Base-by-base conservation (phyloP, 2,329 filamentous ascomycete species). In the Sporothrix luriei region DNA sequence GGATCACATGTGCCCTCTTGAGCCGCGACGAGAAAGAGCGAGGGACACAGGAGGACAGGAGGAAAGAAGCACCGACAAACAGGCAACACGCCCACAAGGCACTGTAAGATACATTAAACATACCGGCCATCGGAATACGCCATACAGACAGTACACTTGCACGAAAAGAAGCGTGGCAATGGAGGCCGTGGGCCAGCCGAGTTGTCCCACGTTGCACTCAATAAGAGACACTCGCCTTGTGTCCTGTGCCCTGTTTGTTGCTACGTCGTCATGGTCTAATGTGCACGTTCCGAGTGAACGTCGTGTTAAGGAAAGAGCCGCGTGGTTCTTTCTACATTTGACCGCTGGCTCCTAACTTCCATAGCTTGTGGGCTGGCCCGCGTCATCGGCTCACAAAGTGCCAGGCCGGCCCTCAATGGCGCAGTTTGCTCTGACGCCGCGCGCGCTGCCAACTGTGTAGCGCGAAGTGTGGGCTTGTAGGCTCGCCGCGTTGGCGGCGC, bases 131-230 rank as follows among this genome's bases (percentile, higher is more conserved):
- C 19, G 14, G 21, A 38, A 40, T n/a, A 59, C 19, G 14, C 14
- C 21, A 40, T n/a, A 59, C 68, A 33, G 49, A 57, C 33, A 9
- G 9, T 7, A 33, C 33, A 33, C 33, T 33, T 33, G 40, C 54
- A 62, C 65, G 64, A 66, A 40, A 46, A 14, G 29, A 33, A 49
- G 55, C 48, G 62, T 66, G 61, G 49, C 68, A 54, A 55, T 16
- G 62, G 55, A 46, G 43, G 68, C 51, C 51, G 69, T 40, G 43
- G 61, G 24, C 24, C 11, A 16, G 29, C 16, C 49, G 29, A 55
- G 16, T 21, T 26, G 64, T 66, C 48, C 49, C 51, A 66, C 49
- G 64, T 55, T 24, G 64, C 64, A 66, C 64, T 33, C 64, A 52
- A 33, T 46, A 66, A 29, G 26, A 40, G 24, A 64, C 24, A 14